Base-by-base conservation (phyloP, 2,329 filamentous ascomycete species). In the Fusarium abutilonis region DNA sequence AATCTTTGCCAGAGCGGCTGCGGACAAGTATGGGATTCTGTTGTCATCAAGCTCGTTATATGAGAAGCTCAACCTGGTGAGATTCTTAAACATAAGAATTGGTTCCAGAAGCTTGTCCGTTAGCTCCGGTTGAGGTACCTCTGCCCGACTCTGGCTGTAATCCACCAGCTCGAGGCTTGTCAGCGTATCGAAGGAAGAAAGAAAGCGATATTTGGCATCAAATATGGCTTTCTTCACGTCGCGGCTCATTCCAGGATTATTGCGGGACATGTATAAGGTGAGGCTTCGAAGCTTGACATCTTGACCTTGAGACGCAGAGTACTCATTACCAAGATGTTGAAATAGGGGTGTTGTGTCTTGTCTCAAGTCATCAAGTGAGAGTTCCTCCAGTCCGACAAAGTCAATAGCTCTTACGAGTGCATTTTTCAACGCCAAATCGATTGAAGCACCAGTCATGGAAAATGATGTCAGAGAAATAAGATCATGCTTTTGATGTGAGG, bases 171-270 rank as follows among this genome's bases (percentile, higher is more conserved):
- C 23, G 7, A 69, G 40, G 6, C 17, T 45, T 1, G 49, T 55
- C 17, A 70, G 35, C 1, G 50, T 63, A 23, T 62, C 32, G 3
- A 70, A 70, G 11, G 63, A 62, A 5, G 58, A 56, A 1, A 70
- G 31, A 6, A 69, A 52, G 7, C 32, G 29, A 11, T 48, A 44
- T 10, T 47, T 42, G 4, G 29, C 35, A 15, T 56, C 41, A 6
- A 52, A 10, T 4, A 42, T 15, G 4, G 34, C 36, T 11, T 19
- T 21, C 21, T 32, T 42, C 7, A 53, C 23, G 1, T 51, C 58
- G 0, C 29, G 6, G 11, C 34, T 34, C 4, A 9, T 4, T 2
- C 15, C 10, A 19, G 11, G 10, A 13, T 3, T 8, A 9, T 40
- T 14, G 0, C 13, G 9, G 1, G 38, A 34, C 26, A 57, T 26